Evolutionary conservation across 164 flowering plant genomes (phyloP), one percentile per base, ranked within the genome.

Genomic region (Macadamia integrifolia): DNA sequence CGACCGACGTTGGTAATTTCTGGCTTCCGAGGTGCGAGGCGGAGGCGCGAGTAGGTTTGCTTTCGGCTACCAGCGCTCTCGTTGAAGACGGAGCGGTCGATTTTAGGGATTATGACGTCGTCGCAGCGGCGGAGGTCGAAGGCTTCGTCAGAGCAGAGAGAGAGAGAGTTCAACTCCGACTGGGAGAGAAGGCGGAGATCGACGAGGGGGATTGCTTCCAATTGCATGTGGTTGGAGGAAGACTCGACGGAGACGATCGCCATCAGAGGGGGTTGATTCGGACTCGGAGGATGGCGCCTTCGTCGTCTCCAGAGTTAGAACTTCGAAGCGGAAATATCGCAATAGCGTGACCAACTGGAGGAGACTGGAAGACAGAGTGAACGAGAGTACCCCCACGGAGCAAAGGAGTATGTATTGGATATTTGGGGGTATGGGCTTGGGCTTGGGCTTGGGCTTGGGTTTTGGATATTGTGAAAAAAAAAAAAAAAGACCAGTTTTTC

Each of bases 21-120:
- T 58, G 80, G 55, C 64, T 73, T 65, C 65, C 79, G 84, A 29
- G 86, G 88, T 14, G 93, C 88, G 29, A 89, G 86, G 65, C 92
- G 93, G 75, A 88, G 84, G 43, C 97, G 91, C 49, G 90, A 88
- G 81, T 82, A 93, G 53, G 98, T 90, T 66, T 93, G 98, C 55
- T 86, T 87, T 15, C 98, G 89, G 71, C 92, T 81, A 7, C 95
- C 97, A n/a, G 89, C 91, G 75, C 92, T 87, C 60, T 90, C 97
- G 74, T 91, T 93, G 84, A 90, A 91, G 62, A 87, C 85, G 64
- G 92, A 78, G 52, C 91, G 89, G 75, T 93, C 93, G 79, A 91
- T 87, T 74, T 84, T 81, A 17, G 95, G 92, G 74, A 85, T 79
- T 55, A 84, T 73, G 76, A 81, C 72, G 71, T 83, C 91, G 70